Evolutionary conservation across 192 early-diverging fungal genomes (phyloP), one percentile per base, ranked within the genome.

Genomic region (Lunasporangiospora selenospora): DNA sequence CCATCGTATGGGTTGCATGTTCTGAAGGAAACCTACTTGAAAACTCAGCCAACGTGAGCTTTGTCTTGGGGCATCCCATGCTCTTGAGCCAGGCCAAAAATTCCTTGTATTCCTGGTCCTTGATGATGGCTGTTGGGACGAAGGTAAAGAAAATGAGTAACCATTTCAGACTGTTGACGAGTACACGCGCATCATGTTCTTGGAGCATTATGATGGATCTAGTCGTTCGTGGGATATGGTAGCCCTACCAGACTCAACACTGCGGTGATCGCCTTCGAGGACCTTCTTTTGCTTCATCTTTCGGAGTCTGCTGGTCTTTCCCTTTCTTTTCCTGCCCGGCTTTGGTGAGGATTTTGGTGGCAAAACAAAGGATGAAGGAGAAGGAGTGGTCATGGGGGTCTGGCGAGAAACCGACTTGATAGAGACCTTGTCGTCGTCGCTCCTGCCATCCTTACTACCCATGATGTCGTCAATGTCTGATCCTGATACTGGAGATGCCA

Each of bases 1-100:
- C n/a, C n/a, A n/a, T n/a, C n/a, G n/a, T n/a, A n/a, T n/a, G n/a
- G n/a, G n/a, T n/a, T n/a, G n/a, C n/a, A n/a, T n/a, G n/a, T n/a
- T n/a, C n/a, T 15, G 26, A 38, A n/a, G 12, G 21, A 7, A 36
- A 56, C 53, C 60, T 66, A 80, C 84, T 76, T 59, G 70, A 42
- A 21, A 86, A 86, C 30, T 82, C 62, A 33, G 82, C 84, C 21
- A 86, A 32, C 16, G 78, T 80, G n/a, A 86, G 64, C 36, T 83
- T 83, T 19, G 80, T 79, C 44, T 67, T 76, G 27, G 82, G 84
- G 43, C 78, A 83, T 0, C 79, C 75, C 43, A 64, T 57, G 16
- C 65, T 34, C 18, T 77, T 65, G 19, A 82, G 70, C 84, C 84
- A 86, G n/a, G 54, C 38, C 21, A 73, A 56, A 56, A 86, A 86